Percentiles rank a stretch among this genome's conserved stretches.
Conservation (phyloP, 139 green algal genomes). For the Edaphochlamys debaryana region DNA sequence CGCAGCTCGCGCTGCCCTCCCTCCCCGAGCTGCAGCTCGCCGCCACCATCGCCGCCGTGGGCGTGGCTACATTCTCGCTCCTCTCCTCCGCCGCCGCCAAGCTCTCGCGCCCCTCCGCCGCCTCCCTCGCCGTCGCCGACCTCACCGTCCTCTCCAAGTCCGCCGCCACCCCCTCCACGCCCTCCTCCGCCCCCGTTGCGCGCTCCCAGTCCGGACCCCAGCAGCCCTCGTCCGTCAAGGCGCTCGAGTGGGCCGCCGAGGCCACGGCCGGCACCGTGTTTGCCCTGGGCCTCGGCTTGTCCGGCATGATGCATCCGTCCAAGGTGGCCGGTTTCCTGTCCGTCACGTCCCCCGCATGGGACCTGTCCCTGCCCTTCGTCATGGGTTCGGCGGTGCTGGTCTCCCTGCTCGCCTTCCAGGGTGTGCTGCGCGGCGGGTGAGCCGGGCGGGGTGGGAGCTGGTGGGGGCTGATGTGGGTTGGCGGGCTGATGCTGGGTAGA, state of each 20-base stretch:
- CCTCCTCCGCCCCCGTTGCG: neutral
- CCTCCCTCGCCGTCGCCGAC: too few species aligned
- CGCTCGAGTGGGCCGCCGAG: conserved; percentile 38
- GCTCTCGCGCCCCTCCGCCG: too few species aligned
- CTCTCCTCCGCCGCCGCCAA: neutral
- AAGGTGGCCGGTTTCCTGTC: conserved; percentile 71
- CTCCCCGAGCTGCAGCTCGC: conserved; percentile 24
- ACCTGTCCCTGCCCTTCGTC: conserved; percentile 76
- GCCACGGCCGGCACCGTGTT: conserved; percentile 70
- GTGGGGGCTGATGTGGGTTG: too few species aligned
- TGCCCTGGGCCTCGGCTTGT: conserved; percentile 68
- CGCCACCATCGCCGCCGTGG: neutral
- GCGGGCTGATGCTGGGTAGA: too few species aligned
- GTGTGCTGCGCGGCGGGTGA: conserved; percentile 30
- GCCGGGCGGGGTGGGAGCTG: neutral
- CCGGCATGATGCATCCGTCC: conserved; percentile 76
- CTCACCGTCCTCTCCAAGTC: too few species aligned
- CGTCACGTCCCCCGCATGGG: conserved; percentile 51
- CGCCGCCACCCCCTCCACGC: too few species aligned
- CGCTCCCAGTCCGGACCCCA: neutral
- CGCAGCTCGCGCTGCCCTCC: conserved; percentile 18
- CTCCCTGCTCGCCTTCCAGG: conserved; percentile 54
- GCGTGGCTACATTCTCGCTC: conserved; percentile 13
- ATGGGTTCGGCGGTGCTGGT: conserved; percentile 83
- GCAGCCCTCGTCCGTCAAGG: neutral